Evolutionary conservation across 345 rosid species (phyloP).

Genomic region (Hibiscus syriacus): DNA sequence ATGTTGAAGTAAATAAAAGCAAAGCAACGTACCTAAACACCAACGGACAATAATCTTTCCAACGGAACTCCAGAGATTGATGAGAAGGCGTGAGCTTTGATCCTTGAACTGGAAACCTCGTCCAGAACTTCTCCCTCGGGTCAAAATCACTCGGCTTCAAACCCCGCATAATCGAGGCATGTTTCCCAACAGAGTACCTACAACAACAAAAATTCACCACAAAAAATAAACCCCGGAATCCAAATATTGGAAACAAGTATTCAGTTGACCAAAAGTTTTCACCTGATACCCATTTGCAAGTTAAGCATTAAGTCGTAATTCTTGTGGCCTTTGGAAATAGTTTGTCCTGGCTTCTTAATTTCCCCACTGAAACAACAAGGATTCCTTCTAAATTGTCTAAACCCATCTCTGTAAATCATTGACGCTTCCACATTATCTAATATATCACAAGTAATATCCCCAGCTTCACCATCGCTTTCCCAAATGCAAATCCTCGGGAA

Average conservation of each 20-base stretch:
- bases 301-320: not conserved
- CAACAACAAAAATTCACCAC: not conserved
- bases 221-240: not conserved
- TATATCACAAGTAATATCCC: not conserved
- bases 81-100: slow-evolving; percentile 92
- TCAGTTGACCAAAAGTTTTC: not conserved
- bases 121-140: slow-evolving; percentile 97
- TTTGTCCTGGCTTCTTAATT: not conserved
- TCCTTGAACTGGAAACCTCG: slow-evolving; percentile 88
- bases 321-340: not conserved
- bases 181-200: not conserved
- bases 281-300: not conserved
- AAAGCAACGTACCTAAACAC: slow-evolving; percentile 59
- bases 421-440: slow-evolving; percentile 23
- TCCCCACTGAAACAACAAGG: slow-evolving; percentile 28
- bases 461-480: not conserved
- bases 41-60: slow-evolving; percentile 97
- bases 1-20: not conserved
- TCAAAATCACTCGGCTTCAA: slow-evolving; percentile 52
- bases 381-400: slow-evolving; percentile 26
- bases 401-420: not conserved
- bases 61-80: slow-evolving; percentile 78
- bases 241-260: not conserved
- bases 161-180: slow-evolving; percentile 11
- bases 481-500: not conserved